Base-by-base conservation (phyloP, 2,329 filamentous ascomycete species). In the Huntiella moniliformis region DNA sequence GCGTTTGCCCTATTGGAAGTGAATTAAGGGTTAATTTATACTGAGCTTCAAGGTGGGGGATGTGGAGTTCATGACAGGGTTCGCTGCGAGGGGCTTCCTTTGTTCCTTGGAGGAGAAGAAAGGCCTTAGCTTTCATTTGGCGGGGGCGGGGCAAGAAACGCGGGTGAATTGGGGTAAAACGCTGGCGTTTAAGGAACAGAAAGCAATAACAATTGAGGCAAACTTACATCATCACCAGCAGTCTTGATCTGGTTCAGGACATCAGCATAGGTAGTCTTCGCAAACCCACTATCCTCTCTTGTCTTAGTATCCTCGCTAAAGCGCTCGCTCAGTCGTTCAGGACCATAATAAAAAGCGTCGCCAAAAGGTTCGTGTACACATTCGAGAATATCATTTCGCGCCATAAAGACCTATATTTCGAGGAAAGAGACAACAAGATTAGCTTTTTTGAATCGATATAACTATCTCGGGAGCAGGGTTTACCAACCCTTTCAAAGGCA, bases 321-420 rank as follows among this genome's bases (percentile, higher is more conserved):
- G 55, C 91, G 76, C 44, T 73, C 66, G 56, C 82, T 79, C 54
- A 96, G 70, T 54, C 84, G 74, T 65, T 98, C 91, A 5, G 88
- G 87, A 44, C 91, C 88, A 58, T 81, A 96, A 66, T 96, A 96
- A 60, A 88, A 96, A 51, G 87, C 82, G 63, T 96, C 91, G 45
- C 88, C 88, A 63, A 96, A 96, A 4, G 91, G 91, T 66, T 98
- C 91, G 61, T 96, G 91, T 55, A 91, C 70, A 59, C 84, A 93
- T 56, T 79, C 70, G 50, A 96, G 72, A 45, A 71, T 77, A 57
- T 93, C 79, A 54, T 74, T 74, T 54, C 85, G 81, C 55, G 87
- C 94, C 88, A 96, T 95, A 63, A 98, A 96, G 53, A 96, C 87
- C 83, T 91, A 54, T 36, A 32, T 7, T 28, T 28, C 22, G 31